phyloP scores from a whole-genome alignment of 106 monocot species.

The Phalaenopsis aphrodite region DNA sequence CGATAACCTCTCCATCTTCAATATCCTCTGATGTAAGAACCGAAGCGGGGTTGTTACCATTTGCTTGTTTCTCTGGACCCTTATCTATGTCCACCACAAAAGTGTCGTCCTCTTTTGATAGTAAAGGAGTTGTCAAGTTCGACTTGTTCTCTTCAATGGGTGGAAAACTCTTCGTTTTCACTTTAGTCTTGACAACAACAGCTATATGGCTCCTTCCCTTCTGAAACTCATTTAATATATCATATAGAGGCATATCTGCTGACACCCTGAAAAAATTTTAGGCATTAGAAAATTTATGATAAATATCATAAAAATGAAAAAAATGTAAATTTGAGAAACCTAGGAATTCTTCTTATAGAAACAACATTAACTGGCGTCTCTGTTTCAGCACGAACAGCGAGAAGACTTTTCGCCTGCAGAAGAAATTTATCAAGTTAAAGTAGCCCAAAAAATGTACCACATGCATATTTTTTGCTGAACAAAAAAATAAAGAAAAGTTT shows the following conservation, averaged over 20 bases:
- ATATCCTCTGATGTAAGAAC: constrained; percentile 49
- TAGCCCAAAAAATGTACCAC: not conserved
- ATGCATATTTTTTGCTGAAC: not conserved
- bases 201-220: constrained; percentile 99
- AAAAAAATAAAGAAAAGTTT: not conserved
- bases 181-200: constrained; percentile 79
- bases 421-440: not conserved
- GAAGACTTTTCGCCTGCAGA: constrained; percentile 90
- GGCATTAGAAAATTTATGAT: constrained; percentile 12
- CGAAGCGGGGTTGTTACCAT: constrained; percentile 18
- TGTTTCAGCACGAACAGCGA: constrained; percentile 95
- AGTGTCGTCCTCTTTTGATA: constrained; percentile 30
- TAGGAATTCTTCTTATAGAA: constrained; percentile 95
- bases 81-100: constrained; percentile 65
- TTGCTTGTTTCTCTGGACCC: constrained; percentile 21
- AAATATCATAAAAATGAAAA: not conserved
- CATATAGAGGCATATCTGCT: constrained; percentile 95
- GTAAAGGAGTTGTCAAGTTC: constrained; percentile 35
- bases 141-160: constrained; percentile 20
- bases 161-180: constrained; percentile 22
- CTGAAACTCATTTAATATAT: constrained; percentile 99
- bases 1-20: constrained; percentile 94
- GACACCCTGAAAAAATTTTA: constrained; percentile 64
- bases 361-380: constrained; percentile 98
- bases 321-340: constrained; percentile 24